A percentile compares a stretch with the other conserved stretches of the same genome.
Evolutionary conservation across 306 rosid genomes (phyloP).

Genomic region (Dalbergia oliveri): DNA sequence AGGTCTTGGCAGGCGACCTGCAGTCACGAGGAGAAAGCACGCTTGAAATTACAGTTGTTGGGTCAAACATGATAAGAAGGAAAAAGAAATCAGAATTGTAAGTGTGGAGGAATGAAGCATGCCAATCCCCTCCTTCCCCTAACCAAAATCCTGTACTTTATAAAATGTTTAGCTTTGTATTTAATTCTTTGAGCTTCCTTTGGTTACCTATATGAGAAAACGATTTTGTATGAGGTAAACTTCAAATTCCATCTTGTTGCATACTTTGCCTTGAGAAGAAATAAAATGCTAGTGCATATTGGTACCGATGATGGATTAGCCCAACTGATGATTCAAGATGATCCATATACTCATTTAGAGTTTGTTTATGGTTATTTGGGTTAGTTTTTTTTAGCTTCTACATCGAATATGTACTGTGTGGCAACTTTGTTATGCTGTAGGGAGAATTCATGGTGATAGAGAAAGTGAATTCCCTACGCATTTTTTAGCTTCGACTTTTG

Average conservation of each 20-base stretch:
- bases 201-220: conserved; percentile 17
- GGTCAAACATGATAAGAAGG: conserved; percentile 24
- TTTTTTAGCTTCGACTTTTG: not conserved
- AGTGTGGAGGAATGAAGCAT: conserved; percentile 36
- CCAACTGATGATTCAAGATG: not conserved
- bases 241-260: conserved; percentile 25
- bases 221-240: conserved; percentile 38
- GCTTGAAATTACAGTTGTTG: conserved; percentile 50
- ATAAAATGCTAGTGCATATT: conserved; percentile 40
- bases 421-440: not conserved
- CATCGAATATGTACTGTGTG: not conserved
- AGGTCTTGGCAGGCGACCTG: conserved; percentile 48
- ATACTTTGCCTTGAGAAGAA: conserved; percentile 33
- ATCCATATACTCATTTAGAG: too few species aligned
- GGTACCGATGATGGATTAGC: not conserved
- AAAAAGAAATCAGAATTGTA: conserved; percentile 16
- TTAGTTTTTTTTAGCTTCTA: not conserved
- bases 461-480: conserved; percentile 8
- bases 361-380: not conserved
- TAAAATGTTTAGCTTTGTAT: conserved; percentile 33
- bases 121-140: conserved; percentile 26
- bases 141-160: conserved; percentile 24
- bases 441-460: not conserved
- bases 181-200: conserved; percentile 17
- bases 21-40: conserved; percentile 61